Conservation (phyloP, 1,284 basidiomycete species). For the Sparassis latifolia region DNA sequence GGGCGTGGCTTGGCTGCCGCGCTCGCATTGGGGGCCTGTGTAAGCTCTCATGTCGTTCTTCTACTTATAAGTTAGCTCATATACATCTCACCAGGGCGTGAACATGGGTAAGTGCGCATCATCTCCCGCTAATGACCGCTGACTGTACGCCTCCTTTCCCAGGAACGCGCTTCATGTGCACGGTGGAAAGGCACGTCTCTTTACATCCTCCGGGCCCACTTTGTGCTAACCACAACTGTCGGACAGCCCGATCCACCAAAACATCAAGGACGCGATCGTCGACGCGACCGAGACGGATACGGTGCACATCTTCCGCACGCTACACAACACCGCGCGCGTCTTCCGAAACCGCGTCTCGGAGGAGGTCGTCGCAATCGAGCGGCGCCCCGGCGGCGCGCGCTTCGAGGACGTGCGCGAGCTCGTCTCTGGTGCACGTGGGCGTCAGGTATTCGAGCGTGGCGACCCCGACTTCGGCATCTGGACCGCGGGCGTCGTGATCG, state of each 20-base stretch:
- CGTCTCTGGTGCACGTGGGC: constrained; percentile 76
- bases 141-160: constrained; percentile 4
- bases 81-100: constrained; percentile 46
- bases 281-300: constrained; percentile 77
- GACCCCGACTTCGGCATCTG: constrained; percentile 88
- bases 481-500: constrained; percentile 74
- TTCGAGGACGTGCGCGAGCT: constrained; percentile 83
- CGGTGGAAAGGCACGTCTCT: constrained; percentile 54
- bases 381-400: constrained; percentile 76
- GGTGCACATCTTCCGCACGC: constrained; percentile 84
- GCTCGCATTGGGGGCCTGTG: constrained; percentile 77
- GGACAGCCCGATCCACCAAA: constrained; percentile 77
- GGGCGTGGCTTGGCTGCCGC: constrained; percentile 79
- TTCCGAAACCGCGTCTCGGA: constrained; percentile 80
- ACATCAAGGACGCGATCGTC: constrained; percentile 89
- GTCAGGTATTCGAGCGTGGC: constrained; percentile 78
- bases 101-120: constrained; percentile 66
- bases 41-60: constrained; percentile 30
- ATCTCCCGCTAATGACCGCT: not conserved
- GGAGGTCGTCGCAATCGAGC: constrained; percentile 81
- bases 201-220: constrained; percentile 8
- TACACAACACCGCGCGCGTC: constrained; percentile 85
- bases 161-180: constrained; percentile 87
- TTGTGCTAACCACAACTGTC: constrained; percentile 3
- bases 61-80: not conserved